Conservation (phyloP, 305 asterid genomes). For the Fraxinus dipetala region DNA sequence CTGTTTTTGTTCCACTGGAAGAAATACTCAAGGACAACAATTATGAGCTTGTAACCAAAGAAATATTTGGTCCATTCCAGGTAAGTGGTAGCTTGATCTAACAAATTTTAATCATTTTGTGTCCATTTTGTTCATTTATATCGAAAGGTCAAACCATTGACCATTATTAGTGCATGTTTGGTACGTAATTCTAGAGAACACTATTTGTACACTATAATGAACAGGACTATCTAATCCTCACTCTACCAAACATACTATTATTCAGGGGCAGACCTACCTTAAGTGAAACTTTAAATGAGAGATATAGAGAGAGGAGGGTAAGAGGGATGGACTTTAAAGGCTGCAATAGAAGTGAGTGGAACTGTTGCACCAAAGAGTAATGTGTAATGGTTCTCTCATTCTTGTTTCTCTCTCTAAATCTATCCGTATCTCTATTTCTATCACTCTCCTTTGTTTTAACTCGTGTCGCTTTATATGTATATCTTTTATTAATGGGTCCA, state of each 20-base stretch:
- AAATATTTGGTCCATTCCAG: slow-evolving; percentile 98
- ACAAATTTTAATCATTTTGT: not conserved
- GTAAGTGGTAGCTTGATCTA: slow-evolving; percentile 29
- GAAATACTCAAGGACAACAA: slow-evolving; percentile 70
- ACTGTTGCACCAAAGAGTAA: not conserved
- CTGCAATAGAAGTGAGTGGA: not conserved
- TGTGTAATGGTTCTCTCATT: not conserved
- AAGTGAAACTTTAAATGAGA: not conserved
- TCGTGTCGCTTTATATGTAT: not conserved
- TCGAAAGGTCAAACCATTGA: not conserved
- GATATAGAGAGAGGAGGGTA: not conserved
- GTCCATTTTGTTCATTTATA: not conserved
- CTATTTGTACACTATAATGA: not conserved
- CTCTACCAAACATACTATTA: not conserved
- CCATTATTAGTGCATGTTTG: not conserved
- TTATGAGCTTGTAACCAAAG: slow-evolving; percentile 72
- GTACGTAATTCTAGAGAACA: not conserved
- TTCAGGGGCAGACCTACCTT: not conserved
- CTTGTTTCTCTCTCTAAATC: not conserved
- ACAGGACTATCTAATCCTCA: not conserved
- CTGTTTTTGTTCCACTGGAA: slow-evolving; percentile 82
- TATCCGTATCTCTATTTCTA: not conserved
- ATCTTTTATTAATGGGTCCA: not conserved
- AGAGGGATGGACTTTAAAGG: not conserved
- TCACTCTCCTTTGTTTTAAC: not conserved